phyloP scores from a whole-genome alignment of 257 asterid genomes.

The Leptodermis oblonga region DNA sequence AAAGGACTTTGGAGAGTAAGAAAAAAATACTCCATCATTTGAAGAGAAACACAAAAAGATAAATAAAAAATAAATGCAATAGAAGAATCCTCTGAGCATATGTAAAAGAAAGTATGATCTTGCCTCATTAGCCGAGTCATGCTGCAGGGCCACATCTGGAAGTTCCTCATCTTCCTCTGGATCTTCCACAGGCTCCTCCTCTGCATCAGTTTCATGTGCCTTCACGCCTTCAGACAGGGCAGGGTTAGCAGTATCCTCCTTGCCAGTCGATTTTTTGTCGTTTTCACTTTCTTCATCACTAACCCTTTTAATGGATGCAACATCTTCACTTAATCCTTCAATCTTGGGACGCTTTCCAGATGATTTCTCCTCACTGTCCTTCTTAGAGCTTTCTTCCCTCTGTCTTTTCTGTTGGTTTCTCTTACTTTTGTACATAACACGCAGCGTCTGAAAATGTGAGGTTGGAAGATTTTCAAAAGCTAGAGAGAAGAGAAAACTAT shows the following conservation, averaged over 20 bases:
- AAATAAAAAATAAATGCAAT: background rate
- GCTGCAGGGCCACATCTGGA: constrained; percentile 40
- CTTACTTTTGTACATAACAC: constrained; percentile 43
- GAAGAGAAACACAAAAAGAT: background rate
- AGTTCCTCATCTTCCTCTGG: constrained; percentile 49
- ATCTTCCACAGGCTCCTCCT: constrained; percentile 66
- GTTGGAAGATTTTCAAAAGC: constrained; percentile 9
- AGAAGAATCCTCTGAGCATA: background rate
- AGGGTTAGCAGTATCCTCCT: constrained; percentile 33
- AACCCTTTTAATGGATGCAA: constrained; percentile 23
- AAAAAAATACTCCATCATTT: background rate
- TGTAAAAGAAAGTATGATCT: constrained; percentile 16
- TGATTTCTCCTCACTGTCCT: constrained; percentile 43
- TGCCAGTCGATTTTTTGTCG: constrained; percentile 24
- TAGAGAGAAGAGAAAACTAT: constrained; percentile 8
- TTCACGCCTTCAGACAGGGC: constrained; percentile 33
- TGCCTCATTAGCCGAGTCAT: constrained; percentile 43
- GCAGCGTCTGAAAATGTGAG: constrained; percentile 49
- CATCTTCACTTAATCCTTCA: constrained; percentile 32
- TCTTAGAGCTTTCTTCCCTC: constrained; percentile 51
- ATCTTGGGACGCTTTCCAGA: constrained; percentile 53
- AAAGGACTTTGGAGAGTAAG: background rate
- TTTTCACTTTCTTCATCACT: constrained; percentile 15
- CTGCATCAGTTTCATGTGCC: constrained; percentile 30
- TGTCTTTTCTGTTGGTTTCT: constrained; percentile 71